These are phyloP conservation scores for Fennellomyces sp. DNA, from an alignment of 371 early-diverging fungal species.

Conservation along the genomic window DNA sequence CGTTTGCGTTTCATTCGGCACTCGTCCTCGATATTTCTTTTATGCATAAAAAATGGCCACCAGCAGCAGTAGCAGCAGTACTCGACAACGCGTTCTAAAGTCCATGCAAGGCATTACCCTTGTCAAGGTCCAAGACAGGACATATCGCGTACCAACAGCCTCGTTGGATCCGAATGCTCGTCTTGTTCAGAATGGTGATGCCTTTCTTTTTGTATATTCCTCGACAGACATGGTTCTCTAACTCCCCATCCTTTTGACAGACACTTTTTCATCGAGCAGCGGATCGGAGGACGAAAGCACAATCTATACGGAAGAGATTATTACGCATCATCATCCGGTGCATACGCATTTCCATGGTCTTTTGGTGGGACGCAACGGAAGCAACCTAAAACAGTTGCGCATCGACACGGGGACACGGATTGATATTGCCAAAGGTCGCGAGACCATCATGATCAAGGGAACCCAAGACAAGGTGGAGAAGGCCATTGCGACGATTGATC, in stretches of 20 bases:
- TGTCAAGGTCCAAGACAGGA: slow-evolving; percentile 27
- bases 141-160: slow-evolving; percentile 23
- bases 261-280: neutral
- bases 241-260: too few relatives aligned
- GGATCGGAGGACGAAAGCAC: slow-evolving; percentile 8
- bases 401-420: slow-evolving; percentile 36
- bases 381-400: slow-evolving; percentile 29
- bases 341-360: slow-evolving; percentile 26
- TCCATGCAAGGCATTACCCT: slow-evolving; percentile 32
- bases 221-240: too few relatives aligned
- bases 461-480: slow-evolving; percentile 32
- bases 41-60: neutral
- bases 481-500: slow-evolving; percentile 31
- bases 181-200: too few relatives aligned
- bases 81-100: slow-evolving; percentile 3
- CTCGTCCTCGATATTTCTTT: neutral
- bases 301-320: slow-evolving; percentile 26
- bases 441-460: slow-evolving; percentile 37
- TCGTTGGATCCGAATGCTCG: too few relatives aligned
- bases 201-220: too few relatives aligned
- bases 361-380: slow-evolving; percentile 34
- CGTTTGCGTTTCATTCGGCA: neutral
- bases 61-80: slow-evolving; percentile 8
- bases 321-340: slow-evolving; percentile 31
- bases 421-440: slow-evolving; percentile 28